These are phyloP conservation scores for Corymbia calophylla DNA, from an alignment of 441 rosid genomes.

Conservation along the genomic window DNA sequence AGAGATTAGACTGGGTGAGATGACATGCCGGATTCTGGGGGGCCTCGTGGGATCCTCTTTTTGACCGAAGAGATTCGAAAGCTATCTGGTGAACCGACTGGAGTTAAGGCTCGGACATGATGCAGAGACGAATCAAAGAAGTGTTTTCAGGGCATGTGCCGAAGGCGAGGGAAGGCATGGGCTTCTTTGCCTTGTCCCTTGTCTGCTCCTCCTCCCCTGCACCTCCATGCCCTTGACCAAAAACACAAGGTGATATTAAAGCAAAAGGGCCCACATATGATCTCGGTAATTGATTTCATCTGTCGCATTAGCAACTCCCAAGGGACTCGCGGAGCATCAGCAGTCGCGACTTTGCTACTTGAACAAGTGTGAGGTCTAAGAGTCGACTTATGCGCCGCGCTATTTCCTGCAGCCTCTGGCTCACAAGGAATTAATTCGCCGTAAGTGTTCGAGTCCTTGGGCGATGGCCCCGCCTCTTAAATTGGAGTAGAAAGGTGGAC, in stretches of 20 bases:
- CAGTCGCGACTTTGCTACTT: neutral
- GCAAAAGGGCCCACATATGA: neutral
- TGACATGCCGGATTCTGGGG: neutral
- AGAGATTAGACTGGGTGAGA: neutral
- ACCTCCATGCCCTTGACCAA: neutral
- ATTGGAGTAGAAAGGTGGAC: neutral
- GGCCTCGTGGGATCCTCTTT: neutral
- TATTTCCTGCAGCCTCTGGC: neutral
- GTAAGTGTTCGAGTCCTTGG: neutral
- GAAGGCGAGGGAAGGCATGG: constrained; percentile 14
- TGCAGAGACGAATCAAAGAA: constrained; percentile 3
- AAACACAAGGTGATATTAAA: neutral
- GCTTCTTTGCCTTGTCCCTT: constrained; percentile 15
- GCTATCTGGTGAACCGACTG: neutral
- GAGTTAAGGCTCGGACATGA: neutral
- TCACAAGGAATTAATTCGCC: neutral
- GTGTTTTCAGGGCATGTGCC: constrained; percentile 17
- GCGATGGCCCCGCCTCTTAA: neutral
- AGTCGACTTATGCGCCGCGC: neutral
- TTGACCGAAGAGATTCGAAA: neutral
- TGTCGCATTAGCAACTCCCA: neutral
- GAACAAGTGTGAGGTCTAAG: neutral
- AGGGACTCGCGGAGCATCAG: neutral
- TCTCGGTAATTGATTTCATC: neutral
- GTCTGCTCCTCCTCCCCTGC: constrained; percentile 20